Evolutionary conservation across 768 basidiomycete species (phyloP).

Genomic region (Roridomyces roridus): DNA sequence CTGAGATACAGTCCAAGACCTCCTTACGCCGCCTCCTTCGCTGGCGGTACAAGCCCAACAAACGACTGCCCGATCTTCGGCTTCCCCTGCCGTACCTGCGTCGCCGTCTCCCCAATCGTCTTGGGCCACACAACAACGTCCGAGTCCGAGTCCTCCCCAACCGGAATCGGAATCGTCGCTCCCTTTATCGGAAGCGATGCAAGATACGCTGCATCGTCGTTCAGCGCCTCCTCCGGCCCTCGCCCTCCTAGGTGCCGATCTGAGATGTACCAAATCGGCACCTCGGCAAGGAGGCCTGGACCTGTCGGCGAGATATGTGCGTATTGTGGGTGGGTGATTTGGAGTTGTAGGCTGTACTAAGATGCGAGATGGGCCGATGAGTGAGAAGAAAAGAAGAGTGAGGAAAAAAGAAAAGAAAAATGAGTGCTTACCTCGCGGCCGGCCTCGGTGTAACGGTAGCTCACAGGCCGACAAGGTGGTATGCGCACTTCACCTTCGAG

Average conservation of each 20-base stretch:
- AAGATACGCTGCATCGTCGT: slow-evolving; percentile 18
- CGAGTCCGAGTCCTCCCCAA: not conserved
- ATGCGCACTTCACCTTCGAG: slow-evolving; percentile 22
- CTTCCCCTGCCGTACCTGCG: slow-evolving; percentile 12
- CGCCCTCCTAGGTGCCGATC: too few species aligned
- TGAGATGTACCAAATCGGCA: slow-evolving; percentile 23
- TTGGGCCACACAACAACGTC: slow-evolving; percentile 20
- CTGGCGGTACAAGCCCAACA: slow-evolving; percentile 9
- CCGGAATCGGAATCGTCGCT: slow-evolving; percentile 16
- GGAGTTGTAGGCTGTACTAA: slow-evolving; percentile 24
- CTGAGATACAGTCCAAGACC: too few species aligned
- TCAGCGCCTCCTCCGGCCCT: slow-evolving; percentile 14
- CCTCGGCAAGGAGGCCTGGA: slow-evolving; percentile 21
- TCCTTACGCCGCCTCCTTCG: too few species aligned
- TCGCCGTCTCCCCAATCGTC: slow-evolving; percentile 9
- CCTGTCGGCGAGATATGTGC: slow-evolving; percentile 25
- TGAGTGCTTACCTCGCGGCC: slow-evolving; percentile 23
- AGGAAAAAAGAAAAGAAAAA: not conserved
- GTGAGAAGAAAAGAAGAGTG: not conserved
- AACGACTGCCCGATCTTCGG: slow-evolving; percentile 22
- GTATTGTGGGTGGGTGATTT: slow-evolving; percentile 18
- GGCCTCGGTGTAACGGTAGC: slow-evolving; percentile 25
- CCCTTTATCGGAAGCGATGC: slow-evolving; percentile 18
- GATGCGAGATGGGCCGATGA: too few species aligned
- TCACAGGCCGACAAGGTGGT: slow-evolving; percentile 24